Evolutionary conservation across 2,329 filamentous ascomycete species (phyloP), one percentile per base, ranked within the genome.

Genomic region (Stachybotrys chlorohalonatus): DNA sequence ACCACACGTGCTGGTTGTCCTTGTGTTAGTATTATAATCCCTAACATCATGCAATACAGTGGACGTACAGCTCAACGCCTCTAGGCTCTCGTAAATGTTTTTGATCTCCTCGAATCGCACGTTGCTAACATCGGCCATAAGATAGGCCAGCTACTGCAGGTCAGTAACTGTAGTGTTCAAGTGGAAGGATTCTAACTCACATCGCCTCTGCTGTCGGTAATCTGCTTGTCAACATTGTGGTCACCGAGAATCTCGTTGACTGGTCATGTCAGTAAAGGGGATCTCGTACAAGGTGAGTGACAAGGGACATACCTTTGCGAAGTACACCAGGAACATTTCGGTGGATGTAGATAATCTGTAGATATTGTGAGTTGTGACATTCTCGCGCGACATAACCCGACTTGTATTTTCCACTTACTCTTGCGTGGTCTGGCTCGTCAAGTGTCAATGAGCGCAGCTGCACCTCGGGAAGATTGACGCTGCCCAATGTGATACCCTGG

Each of bases 181-280:
- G 16, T 31, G 3, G 8, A 32, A 1, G n/a, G 51, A n/a, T 7
- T 13, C 49, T 9, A 17, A 62, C 80, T 60, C 73, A 89, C 86
- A 69, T 97, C 93, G 62, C 91, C 93, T 75, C 87, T 87, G 73
- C 89, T 95, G 71, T 97, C 94, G 52, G 90, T 94, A 77, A 95
- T 97, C 75, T 99, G 94, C 80, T 97, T 97, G 76, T 96, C 93
- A 63, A 99, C 92, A 71, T 99, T 99, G 78, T 99, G 92, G 66
- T 95, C 86, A 48, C 88, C 89, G 51, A 99, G 81, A 58, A 97
- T 90, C 66, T 94, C 89, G 78, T 99, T 99, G 61, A 99, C 94
- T 86, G 16, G 31, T 47, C 3, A 11, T 15, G 54, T 60, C 24
- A 60, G 56, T 7, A 8, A n/a, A 32, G 16, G 24, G 16, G 6